Conservation (phyloP, 495 filamentous ascomycete species). For the Staphylotrichum longicolle region DNA sequence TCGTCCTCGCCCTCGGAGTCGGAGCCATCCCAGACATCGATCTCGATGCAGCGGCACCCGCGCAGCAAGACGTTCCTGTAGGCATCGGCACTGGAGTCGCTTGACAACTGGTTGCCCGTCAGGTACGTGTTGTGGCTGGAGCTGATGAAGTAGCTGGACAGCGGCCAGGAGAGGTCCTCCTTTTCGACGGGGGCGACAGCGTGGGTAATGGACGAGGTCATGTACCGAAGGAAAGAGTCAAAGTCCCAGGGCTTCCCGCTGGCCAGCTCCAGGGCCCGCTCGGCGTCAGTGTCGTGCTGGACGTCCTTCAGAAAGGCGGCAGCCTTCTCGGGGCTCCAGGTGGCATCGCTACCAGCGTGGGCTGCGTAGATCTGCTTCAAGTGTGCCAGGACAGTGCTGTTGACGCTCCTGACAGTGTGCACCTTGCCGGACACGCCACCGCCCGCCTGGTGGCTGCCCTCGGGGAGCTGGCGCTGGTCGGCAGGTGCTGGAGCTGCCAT, state of each 20-base stretch:
- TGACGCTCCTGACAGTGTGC: conserved; percentile 35
- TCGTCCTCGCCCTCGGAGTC: conserved; percentile 42
- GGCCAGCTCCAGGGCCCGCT: conserved; percentile 24
- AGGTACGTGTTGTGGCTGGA: conserved; percentile 96
- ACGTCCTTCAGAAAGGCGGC: conserved; percentile 38
- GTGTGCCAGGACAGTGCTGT: conserved; percentile 32
- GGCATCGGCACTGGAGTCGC: conserved; percentile 72
- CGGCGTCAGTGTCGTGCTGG: conserved; percentile 38
- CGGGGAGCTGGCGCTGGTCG: conserved; percentile 16
- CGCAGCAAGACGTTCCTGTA: conserved; percentile 80
- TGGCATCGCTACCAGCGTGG: conserved; percentile 33
- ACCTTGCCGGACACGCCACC: conserved; percentile 35
- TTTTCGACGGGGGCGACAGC: conserved; percentile 40
- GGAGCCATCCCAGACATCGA: conserved; percentile 93
- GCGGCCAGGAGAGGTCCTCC: conserved; percentile 60
- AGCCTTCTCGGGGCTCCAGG: conserved; percentile 40
- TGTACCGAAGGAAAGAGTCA: conserved; percentile 56
- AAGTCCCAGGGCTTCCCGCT: conserved; percentile 40
- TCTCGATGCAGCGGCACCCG: conserved; percentile 91
- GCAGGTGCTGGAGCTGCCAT: conserved; percentile 17
- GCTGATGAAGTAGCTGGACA: conserved; percentile 86
- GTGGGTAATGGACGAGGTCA: conserved; percentile 55
- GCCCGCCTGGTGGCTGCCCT: conserved; percentile 38
- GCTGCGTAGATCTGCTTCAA: conserved; percentile 40
- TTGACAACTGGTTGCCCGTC: conserved; percentile 86